These are phyloP conservation scores for Yamadazyma sp. DNA, from an alignment of 805 yeast species.

Conservation along the genomic window DNA sequence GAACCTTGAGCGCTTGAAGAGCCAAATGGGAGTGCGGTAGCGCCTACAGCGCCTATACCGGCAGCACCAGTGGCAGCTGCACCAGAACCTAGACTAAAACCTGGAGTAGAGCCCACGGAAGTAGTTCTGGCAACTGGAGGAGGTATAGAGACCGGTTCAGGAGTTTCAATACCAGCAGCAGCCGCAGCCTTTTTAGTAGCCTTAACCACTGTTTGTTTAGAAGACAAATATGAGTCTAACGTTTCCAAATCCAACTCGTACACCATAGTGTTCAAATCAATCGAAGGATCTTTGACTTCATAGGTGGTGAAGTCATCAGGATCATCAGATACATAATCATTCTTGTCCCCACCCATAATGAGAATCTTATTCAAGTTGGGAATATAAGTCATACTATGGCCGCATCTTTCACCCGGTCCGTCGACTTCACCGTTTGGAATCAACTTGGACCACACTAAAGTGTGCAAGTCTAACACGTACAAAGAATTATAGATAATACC, in stretches of 20 bases:
- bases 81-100: conserved; percentile 2
- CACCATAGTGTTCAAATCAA: conserved; percentile 53
- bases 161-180: conserved; percentile 9
- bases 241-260: conserved; percentile 59
- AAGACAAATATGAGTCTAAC: conserved; percentile 32
- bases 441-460: conserved; percentile 71
- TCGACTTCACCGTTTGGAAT: conserved; percentile 47
- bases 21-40: conserved; percentile 9
- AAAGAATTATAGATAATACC: conserved; percentile 69
- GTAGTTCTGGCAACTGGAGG: background rate
- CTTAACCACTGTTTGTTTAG: conserved; percentile 18
- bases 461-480: conserved; percentile 71
- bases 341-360: conserved; percentile 90
- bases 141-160: conserved; percentile 1
- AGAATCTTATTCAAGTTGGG: conserved; percentile 65
- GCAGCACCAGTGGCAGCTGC: conserved; percentile 21
- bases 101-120: conserved; percentile 18
- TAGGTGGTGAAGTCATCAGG: conserved; percentile 52
- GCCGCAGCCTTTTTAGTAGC: conserved; percentile 17
- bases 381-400: conserved; percentile 81
- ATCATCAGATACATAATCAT: conserved; percentile 58
- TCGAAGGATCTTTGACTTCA: conserved; percentile 47
- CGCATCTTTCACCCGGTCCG: conserved; percentile 82
- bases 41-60: conserved; percentile 12
- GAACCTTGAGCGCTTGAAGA: conserved; percentile 5